phyloP scores from a whole-genome alignment of 345 rosid species.

The Trapa bicornis region DNA sequence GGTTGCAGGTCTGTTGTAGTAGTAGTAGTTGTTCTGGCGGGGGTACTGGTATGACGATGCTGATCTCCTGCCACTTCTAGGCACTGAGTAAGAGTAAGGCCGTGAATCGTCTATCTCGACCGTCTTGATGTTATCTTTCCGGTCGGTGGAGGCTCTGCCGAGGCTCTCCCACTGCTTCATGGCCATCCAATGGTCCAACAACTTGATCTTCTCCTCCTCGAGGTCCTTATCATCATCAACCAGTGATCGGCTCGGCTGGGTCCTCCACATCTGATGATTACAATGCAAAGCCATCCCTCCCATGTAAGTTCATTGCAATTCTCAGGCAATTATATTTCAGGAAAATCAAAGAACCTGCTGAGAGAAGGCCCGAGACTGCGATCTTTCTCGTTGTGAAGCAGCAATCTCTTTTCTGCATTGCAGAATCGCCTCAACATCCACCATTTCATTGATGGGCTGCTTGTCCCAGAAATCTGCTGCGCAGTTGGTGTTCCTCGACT shows the following conservation, averaged over 20 bases:
- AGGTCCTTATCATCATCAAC: slow-evolving; percentile 36
- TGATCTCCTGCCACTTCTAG: slow-evolving; percentile 10
- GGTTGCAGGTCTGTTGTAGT: slow-evolving; percentile 8
- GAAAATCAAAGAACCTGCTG: slow-evolving; percentile 36
- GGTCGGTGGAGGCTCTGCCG: slow-evolving; percentile 29
- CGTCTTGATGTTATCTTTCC: slow-evolving; percentile 35
- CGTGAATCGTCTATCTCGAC: slow-evolving; percentile 37
- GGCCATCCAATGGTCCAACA: slow-evolving; percentile 90
- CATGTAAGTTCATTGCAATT: neutral
- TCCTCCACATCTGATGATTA: slow-evolving; percentile 43
- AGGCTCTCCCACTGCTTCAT: slow-evolving; percentile 55
- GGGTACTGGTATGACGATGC: neutral
- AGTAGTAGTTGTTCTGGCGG: slow-evolving; percentile 15
- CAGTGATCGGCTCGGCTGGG: slow-evolving; percentile 37
- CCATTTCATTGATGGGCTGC: slow-evolving; percentile 17
- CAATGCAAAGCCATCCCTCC: too few relatives aligned
- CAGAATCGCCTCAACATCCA: slow-evolving; percentile 35
- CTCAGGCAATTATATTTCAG: neutral
- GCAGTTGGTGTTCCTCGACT: slow-evolving; percentile 71
- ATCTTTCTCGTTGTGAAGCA: slow-evolving; percentile 47
- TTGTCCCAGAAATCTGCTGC: slow-evolving; percentile 47
- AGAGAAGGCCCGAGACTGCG: slow-evolving; percentile 55
- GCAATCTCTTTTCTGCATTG: slow-evolving; percentile 33
- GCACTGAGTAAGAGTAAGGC: slow-evolving; percentile 14
- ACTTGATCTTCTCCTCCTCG: slow-evolving; percentile 35